Percentiles rank a stretch among this genome's conserved stretches.
These are phyloP conservation scores for Ciborinia camelliae DNA, from an alignment of 2,329 filamentous ascomycete species.

Conservation along the genomic window DNA sequence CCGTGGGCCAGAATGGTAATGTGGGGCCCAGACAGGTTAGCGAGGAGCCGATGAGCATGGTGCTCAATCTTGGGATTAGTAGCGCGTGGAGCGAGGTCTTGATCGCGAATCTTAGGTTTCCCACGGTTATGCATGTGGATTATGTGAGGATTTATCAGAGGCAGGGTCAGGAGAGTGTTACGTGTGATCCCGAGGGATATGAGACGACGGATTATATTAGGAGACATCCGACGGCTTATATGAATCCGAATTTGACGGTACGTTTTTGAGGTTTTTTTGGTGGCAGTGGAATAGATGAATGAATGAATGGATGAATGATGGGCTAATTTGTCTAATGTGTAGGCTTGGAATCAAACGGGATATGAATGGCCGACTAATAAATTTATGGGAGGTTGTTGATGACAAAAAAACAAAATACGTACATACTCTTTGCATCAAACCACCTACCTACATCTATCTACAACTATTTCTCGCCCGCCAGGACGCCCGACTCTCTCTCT, in stretches of 20 bases:
- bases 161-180: constrained; percentile 45
- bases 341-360: constrained; percentile 28
- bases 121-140: constrained; percentile 51
- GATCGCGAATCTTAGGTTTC: constrained; percentile 45
- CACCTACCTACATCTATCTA: background rate
- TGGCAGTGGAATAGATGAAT: background rate
- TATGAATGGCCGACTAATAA: constrained; percentile 36
- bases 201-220: constrained; percentile 65
- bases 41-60: constrained; percentile 52
- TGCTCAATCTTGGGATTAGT: constrained; percentile 52
- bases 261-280: constrained; percentile 32
- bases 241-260: constrained; percentile 53
- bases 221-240: constrained; percentile 57
- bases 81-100: constrained; percentile 49
- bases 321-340: background rate
- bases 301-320: background rate
- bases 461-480: no score
- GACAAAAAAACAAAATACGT: no score
- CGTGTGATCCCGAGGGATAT: constrained; percentile 56
- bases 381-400: constrained; percentile 30
- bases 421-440: no score
- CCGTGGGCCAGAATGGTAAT: constrained; percentile 53
- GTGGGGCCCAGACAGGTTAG: constrained; percentile 47
- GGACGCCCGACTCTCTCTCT: no score
- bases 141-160: constrained; percentile 55